These are phyloP conservation scores for Chalciporus pseudorubinellus DNA, from an alignment of 768 basidiomycete species.

Conservation along the genomic window DNA sequence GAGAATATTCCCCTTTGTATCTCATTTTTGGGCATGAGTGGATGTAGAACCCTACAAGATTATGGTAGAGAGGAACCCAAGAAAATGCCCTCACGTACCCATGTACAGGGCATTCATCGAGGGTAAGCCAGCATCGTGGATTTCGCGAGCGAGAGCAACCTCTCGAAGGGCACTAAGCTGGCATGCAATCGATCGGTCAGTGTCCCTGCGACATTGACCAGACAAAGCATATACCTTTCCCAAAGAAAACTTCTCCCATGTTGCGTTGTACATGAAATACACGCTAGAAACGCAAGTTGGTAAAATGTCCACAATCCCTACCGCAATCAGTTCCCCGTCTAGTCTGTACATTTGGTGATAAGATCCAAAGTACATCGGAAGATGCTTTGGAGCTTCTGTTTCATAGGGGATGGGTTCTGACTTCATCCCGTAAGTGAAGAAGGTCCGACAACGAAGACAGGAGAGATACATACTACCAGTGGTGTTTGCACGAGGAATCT, in stretches of 20 bases:
- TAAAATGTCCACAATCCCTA: constrained; percentile 88
- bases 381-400: constrained; percentile 44
- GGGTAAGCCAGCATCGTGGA: constrained; percentile 63
- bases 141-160: constrained; percentile 68
- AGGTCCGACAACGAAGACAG: background rate
- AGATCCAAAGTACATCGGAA: constrained; percentile 84
- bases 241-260: constrained; percentile 65
- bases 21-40: constrained; percentile 92
- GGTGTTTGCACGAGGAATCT: constrained; percentile 81
- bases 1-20: constrained; percentile 92
- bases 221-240: constrained; percentile 58
- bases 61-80: background rate
- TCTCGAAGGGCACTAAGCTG: constrained; percentile 88
- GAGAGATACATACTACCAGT: constrained; percentile 50
- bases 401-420: constrained; percentile 59
- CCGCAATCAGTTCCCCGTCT: constrained; percentile 77
- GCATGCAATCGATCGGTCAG: constrained; percentile 1
- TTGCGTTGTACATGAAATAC: constrained; percentile 86
- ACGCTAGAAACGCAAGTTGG: constrained; percentile 80
- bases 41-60: constrained; percentile 78
- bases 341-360: constrained; percentile 88
- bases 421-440: constrained; percentile 35
- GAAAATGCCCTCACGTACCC: constrained; percentile 50
- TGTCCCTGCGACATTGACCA: background rate
- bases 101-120: constrained; percentile 77